Evolutionary conservation across 177 flowering plant genomes (phyloP), one percentile per base, ranked within the genome.

Genomic region (Vitis hybrid): DNA sequence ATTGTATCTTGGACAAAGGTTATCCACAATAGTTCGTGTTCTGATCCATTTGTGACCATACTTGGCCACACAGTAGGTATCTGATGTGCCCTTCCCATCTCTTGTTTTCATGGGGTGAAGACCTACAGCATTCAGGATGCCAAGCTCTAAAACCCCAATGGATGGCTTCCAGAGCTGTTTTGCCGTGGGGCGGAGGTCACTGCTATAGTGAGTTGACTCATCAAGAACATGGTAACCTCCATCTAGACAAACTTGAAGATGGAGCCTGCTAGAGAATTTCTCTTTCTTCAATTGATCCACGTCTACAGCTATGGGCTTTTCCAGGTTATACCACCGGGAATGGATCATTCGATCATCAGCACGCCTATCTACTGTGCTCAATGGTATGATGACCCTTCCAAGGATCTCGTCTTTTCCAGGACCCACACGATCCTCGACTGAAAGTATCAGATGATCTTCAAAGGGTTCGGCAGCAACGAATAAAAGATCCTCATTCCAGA

Each of bases 191-290:
- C 98, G 92, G 54, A 92, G 94, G 69, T 94, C 98, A 62, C 95
- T 91, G 68, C 94, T 92, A 69, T 91, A 89, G 66, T 89, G 93
- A 45, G 94, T 91, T 1, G 97, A 88, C 70, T 94, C 97, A 68
- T 92, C 98, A 8, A 92, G 86, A 50, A 94, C 98, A 78, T 94
- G 98, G 70, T 94, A 94, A 2, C 98, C 98, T 72, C 97, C 97
- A 77, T 94, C 97, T 11, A 92, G 81, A 72, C 94, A 91, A 10
- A 90, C 81, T 60, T 93, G 86, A 14, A 94, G 86, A 75, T 89
- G 94, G 73, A 92, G 80, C 48, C 82, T 73, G 70, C 88, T 90
- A 0, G 97, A 83, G 76, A 92, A 92, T 71, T 87, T 89, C n/a
- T 88, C 97, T 70, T 79, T 88, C 78, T 91, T 92, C 66, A 90